A percentile compares a stretch with the other conserved stretches of the same genome.
Conservation (phyloP, 371 early-diverging fungal genomes). For the Syncephalastrum sp. region DNA sequence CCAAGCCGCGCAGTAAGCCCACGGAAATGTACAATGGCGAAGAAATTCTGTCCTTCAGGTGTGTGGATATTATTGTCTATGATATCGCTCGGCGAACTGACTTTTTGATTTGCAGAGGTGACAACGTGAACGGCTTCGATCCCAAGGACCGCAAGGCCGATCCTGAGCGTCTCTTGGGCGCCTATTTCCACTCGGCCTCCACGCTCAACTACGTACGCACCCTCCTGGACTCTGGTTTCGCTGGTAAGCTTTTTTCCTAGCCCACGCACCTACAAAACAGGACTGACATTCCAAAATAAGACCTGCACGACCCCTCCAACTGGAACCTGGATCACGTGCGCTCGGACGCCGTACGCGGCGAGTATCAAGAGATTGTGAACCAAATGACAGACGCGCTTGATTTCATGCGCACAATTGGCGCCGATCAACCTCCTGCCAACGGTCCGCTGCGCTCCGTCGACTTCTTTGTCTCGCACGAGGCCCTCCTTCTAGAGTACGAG, state of each 20-base stretch:
- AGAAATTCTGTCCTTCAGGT: constrained; percentile 74
- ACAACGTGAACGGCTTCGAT: constrained; percentile 95
- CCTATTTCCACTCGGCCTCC: constrained; percentile 97
- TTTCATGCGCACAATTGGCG: constrained; percentile 91
- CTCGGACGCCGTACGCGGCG: constrained; percentile 72
- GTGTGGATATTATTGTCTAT: neutral
- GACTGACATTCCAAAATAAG: constrained; percentile 20
- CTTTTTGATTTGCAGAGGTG: constrained; percentile 61
- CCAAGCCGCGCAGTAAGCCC: constrained; percentile 93
- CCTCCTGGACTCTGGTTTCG: constrained; percentile 78
- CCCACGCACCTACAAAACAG: neutral
- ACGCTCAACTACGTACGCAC: constrained; percentile 94
- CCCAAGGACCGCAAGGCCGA: constrained; percentile 88
- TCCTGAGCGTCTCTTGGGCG: constrained; percentile 87
- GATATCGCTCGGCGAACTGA: neutral
- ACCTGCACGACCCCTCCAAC: constrained; percentile 85
- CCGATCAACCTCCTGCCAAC: constrained; percentile 40
- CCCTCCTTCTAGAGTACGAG: constrained; percentile 91
- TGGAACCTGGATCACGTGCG: constrained; percentile 93
- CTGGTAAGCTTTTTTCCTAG: constrained; percentile 33
- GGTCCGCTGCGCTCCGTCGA: constrained; percentile 70
- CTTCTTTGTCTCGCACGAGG: constrained; percentile 94
- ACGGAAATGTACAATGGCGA: constrained; percentile 86
- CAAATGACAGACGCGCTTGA: constrained; percentile 85
- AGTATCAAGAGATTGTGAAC: constrained; percentile 88